Evolutionary conservation across 345 rosid genomes (phyloP).

Genomic region (Acer campestre): DNA sequence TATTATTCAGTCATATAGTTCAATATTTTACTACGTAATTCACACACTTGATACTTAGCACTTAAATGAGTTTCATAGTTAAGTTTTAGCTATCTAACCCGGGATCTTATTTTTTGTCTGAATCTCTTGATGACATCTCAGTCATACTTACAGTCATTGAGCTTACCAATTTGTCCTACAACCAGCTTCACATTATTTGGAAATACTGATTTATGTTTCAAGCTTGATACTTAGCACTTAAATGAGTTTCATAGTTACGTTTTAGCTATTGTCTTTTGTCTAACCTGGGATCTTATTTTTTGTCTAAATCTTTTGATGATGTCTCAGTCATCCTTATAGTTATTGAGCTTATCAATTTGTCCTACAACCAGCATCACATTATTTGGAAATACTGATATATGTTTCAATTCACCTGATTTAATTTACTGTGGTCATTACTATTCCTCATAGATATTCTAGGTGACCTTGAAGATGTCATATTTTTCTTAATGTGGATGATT

Average conservation of each 20-base stretch:
- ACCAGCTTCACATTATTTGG: slow-evolving; percentile 3
- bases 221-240: no score
- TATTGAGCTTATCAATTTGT: not conserved
- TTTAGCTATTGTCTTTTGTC: not conserved
- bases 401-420: slow-evolving; percentile 3
- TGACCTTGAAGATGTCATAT: not conserved
- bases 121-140: not conserved
- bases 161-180: not conserved
- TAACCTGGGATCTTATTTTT: not conserved
- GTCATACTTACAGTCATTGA: not conserved
- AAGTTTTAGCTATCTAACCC: not conserved
- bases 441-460: not conserved
- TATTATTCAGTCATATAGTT: slow-evolving; percentile 25
- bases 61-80: not conserved
- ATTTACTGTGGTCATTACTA: not conserved
- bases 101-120: not conserved
- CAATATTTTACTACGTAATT: not conserved
- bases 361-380: slow-evolving; percentile 1
- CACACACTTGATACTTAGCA: not conserved
- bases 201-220: slow-evolving; percentile 8
- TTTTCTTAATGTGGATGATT: slow-evolving; percentile 2
- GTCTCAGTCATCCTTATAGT: not conserved
- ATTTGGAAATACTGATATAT: slow-evolving; percentile 3
- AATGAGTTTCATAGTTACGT: not conserved
- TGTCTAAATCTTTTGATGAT: not conserved